phyloP scores from a whole-genome alignment of 805 yeast species.

The Phaffomyces thermotolerans region DNA sequence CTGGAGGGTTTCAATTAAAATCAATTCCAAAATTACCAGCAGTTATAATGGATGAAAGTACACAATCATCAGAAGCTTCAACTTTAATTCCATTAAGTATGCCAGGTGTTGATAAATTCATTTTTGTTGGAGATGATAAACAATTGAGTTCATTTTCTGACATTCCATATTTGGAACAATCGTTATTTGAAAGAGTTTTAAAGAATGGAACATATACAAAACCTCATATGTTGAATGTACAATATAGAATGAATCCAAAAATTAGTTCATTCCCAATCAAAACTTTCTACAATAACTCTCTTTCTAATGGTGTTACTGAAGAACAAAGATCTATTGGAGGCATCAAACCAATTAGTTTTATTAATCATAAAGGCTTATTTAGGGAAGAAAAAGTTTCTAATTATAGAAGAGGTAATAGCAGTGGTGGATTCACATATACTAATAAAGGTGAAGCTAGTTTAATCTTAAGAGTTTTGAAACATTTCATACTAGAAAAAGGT shows the following conservation, averaged over 20 bases:
- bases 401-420: slow-evolving; percentile 28
- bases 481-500: slow-evolving; percentile 46
- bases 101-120: slow-evolving; percentile 58
- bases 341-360: slow-evolving; percentile 51
- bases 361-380: slow-evolving; percentile 47
- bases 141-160: slow-evolving; percentile 68
- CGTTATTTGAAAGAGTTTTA: slow-evolving; percentile 61
- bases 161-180: slow-evolving; percentile 57
- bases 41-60: slow-evolving; percentile 73
- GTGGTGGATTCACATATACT: slow-evolving; percentile 51
- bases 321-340: slow-evolving; percentile 40
- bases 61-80: slow-evolving; percentile 69
- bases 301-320: slow-evolving; percentile 53
- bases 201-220: slow-evolving; percentile 51
- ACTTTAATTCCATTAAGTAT: slow-evolving; percentile 65
- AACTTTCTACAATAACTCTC: slow-evolving; percentile 41
- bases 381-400: slow-evolving; percentile 44
- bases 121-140: slow-evolving; percentile 71
- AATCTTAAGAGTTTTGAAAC: slow-evolving; percentile 41
- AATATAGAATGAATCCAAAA: slow-evolving; percentile 61
- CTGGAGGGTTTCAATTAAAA: slow-evolving; percentile 60
- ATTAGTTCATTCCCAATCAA: slow-evolving; percentile 56
- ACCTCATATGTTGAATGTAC: slow-evolving; percentile 64
- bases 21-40: slow-evolving; percentile 56
- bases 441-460: slow-evolving; percentile 47